Evolutionary conservation across 257 asterid genomes (phyloP).

Genomic region (Schizonepeta tenuifolia): DNA sequence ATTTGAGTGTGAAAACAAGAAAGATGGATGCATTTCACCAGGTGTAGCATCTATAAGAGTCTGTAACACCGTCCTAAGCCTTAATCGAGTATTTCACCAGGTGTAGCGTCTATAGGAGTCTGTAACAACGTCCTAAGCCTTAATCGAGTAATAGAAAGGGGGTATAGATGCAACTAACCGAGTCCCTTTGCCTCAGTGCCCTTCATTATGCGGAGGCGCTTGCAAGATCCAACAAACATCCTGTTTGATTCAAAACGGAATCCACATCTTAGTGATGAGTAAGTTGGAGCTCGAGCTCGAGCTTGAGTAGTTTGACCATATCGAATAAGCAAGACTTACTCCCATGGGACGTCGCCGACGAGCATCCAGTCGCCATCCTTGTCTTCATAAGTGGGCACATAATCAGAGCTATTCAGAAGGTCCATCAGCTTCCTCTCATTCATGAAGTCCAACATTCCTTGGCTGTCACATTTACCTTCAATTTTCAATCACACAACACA

Average conservation of each 20-base stretch:
- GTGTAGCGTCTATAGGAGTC: neutral
- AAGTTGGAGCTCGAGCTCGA: slow-evolving; percentile 1
- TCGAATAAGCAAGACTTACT: slow-evolving; percentile 44
- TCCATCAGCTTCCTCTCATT: slow-evolving; percentile 76
- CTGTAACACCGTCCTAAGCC: neutral
- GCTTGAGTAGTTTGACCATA: neutral
- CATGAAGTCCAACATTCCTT: slow-evolving; percentile 79
- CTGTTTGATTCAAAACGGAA: slow-evolving; percentile 31
- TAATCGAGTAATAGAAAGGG: slow-evolving; percentile 6
- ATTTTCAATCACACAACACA: slow-evolving; percentile 34
- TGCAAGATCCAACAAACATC: slow-evolving; percentile 70
- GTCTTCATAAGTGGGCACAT: slow-evolving; percentile 82
- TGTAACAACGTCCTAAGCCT: neutral
- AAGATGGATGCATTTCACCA: neutral
- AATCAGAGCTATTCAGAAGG: slow-evolving; percentile 67
- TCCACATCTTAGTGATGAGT: neutral
- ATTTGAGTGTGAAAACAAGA: neutral
- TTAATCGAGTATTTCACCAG: neutral
- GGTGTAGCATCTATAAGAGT: neutral
- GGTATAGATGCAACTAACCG: slow-evolving; percentile 41
- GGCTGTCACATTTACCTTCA: slow-evolving; percentile 63
- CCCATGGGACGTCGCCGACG: slow-evolving; percentile 86
- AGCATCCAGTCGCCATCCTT: slow-evolving; percentile 93
- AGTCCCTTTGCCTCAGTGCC: slow-evolving; percentile 71
- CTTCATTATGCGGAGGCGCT: slow-evolving; percentile 69